Percentiles rank a stretch among this genome's conserved stretches.
These are phyloP conservation scores for Phialophora verrucosa DNA, from an alignment of 2,329 filamentous ascomycete genomes.

Conservation along the genomic window DNA sequence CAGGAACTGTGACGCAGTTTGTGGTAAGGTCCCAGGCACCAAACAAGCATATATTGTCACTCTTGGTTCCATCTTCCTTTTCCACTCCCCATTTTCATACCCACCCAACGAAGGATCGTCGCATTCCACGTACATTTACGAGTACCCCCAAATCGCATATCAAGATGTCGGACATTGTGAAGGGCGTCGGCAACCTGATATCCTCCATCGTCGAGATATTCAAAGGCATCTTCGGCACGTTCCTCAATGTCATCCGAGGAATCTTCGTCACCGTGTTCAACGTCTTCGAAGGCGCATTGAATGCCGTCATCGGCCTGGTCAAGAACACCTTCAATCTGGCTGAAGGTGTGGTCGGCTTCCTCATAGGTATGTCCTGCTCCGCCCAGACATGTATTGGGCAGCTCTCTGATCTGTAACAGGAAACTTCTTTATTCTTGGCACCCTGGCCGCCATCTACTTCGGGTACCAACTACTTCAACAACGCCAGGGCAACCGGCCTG, in stretches of 20 bases:
- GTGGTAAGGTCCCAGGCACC: background rate
- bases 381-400: background rate
- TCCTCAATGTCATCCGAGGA: slow-evolving; percentile 29
- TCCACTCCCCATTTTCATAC: background rate
- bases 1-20: slow-evolving; percentile 18
- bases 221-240: slow-evolving; percentile 31
- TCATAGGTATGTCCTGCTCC: slow-evolving; percentile 27
- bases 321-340: slow-evolving; percentile 34
- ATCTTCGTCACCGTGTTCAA: slow-evolving; percentile 32
- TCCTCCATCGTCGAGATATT: slow-evolving; percentile 34
- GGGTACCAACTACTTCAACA: slow-evolving; percentile 34
- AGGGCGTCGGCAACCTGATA: slow-evolving; percentile 31
- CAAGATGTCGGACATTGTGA: slow-evolving; percentile 33
- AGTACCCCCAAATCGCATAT: background rate
- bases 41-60: background rate
- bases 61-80: background rate
- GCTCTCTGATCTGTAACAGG: slow-evolving; percentile 27
- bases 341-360: slow-evolving; percentile 33
- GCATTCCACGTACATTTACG: background rate
- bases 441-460: slow-evolving; percentile 31
- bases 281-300: slow-evolving; percentile 32
- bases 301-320: slow-evolving; percentile 34
- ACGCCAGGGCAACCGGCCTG: slow-evolving; percentile 34
- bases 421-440: slow-evolving; percentile 34
- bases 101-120: background rate